Base-by-base conservation (phyloP, 305 asterid genomes). In the Ruellia speciosa region DNA sequence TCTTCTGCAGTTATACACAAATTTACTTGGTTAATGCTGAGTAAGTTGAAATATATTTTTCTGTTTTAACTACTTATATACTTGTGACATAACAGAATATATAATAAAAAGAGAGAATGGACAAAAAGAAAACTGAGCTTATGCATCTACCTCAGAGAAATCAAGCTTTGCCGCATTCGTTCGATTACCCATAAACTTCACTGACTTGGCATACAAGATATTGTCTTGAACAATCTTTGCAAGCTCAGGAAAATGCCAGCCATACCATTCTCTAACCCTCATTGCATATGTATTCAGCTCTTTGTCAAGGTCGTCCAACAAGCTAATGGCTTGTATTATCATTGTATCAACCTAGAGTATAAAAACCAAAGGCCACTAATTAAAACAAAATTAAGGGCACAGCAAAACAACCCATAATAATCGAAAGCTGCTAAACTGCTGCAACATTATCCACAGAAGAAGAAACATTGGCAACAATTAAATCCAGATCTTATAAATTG, bases 201-300 rank as follows among this genome's bases (percentile, higher is more conserved):
- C 96, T 0, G 92, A 52, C 80, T 85, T 90, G n/a, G 96, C 85
- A 75, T 87, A 90, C 18, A 64, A 78, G 63, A 90, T 90, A 60
- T 85, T 85, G 66, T 90, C 97, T 67, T 76, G 86, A 16, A 90
- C 75, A 49, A 90, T 90, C 85, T 87, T 90, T 2, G 96, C 94
- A 65, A 90, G 96, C 74, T 90, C 96, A 0, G 97, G 97, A 51
- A 90, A 90, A 81, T 90, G 97, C 97, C 97, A 90, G 18, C 97
- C 97, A 31, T 87, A 87, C 97, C 97, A 90, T 72, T 90, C 97
- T 60, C 95, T 80, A 45, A 92, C 99, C 72, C 98, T 82, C 98
- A 92, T 92, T 6, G 96, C 96, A 70, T 88, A 92, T 9, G 95
- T 86, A 65, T 89, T 89, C 64, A 89, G 74, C 80, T 89, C 97